Evolutionary conservation across 1,284 basidiomycete genomes (phyloP), one percentile per base, ranked within the genome.

Genomic region (Stygiomarasmius scandens): DNA sequence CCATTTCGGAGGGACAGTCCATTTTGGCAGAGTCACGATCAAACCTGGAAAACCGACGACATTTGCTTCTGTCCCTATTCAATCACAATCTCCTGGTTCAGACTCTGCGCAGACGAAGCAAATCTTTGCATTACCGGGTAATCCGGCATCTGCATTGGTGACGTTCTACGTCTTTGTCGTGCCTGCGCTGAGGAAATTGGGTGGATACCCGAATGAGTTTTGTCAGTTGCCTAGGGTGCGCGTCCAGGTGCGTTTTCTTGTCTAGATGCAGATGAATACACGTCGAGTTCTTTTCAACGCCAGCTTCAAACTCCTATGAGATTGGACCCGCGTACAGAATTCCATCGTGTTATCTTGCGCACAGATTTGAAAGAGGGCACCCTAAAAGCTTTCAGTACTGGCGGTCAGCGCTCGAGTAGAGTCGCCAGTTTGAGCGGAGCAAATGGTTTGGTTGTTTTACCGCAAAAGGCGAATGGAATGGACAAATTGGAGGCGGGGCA

Each of bases 91-190:
- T 5, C 14, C 38, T 8, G 22, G 45, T 5, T 12, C 22, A 19
- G 38, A 25, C 25, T 22, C 47, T 41, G 64, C 32, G 49, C 71
- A 62, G 25, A 69, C 65, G 34, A 89, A 86, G 62, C 83, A 87
- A 3, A 66, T 94, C 3, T 95, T 96, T 66, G 92, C 92, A 0
- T 79, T 96, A 1, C 93, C 93, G 0, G 94, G 93, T 1, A 95
- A 95, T 68, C 94, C 94, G 0, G 93, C 94, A 0, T 89, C 86
- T 4, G 94, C 93, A 9, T 77, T 95, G n/a, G 93, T 95, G 2
- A 93, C 87, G 14, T 95, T 95, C 72, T 83, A 93, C 67, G 69
- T 95, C 5, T 95, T 95, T 67, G 93, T 94, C 9, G 70, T 95
- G 0, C 93, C 93, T 2, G 89, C 90, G 4, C 72, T 96, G 53